Percentiles rank a stretch among this genome's conserved stretches.
These are phyloP conservation scores for Picochlorum sp. DNA, from an alignment of 139 green algal species.

Conservation along the genomic window DNA sequence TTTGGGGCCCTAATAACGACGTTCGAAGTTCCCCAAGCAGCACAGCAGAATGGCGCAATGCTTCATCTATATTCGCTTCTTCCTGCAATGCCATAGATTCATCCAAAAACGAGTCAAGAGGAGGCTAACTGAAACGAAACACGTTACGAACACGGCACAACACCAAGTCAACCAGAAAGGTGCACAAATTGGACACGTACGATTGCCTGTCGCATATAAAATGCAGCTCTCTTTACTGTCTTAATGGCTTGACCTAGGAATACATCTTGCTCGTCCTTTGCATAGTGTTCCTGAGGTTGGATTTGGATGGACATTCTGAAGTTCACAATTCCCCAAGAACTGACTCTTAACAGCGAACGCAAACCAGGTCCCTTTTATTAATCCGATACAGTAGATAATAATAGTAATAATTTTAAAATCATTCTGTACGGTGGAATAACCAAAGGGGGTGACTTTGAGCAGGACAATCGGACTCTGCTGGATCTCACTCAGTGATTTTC, in stretches of 20 bases:
- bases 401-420: too few relatives aligned
- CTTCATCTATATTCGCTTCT: slow-evolving; percentile 86
- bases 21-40: slow-evolving; percentile 94
- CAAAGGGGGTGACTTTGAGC: too few relatives aligned
- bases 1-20: slow-evolving; percentile 76
- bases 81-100: slow-evolving; percentile 49
- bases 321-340: too few relatives aligned
- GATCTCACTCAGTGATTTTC: too few relatives aligned
- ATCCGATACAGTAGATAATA: too few relatives aligned
- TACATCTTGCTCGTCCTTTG: slow-evolving; percentile 44
- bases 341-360: too few relatives aligned
- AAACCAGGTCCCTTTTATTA: too few relatives aligned
- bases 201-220: slow-evolving; percentile 71
- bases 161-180: not conserved
- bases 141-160: too few relatives aligned
- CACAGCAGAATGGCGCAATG: slow-evolving; percentile 70
- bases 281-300: not conserved
- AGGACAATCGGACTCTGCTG: too few relatives aligned
- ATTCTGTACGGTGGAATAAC: too few relatives aligned
- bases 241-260: slow-evolving; percentile 56
- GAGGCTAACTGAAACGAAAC: too few relatives aligned
- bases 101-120: not conserved
- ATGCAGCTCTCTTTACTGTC: slow-evolving; percentile 65
- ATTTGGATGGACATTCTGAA: not conserved
- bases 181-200: slow-evolving; percentile 38